These are phyloP conservation scores for Tuber borchii DNA, from an alignment of 495 filamentous ascomycete species.

Conservation along the genomic window DNA sequence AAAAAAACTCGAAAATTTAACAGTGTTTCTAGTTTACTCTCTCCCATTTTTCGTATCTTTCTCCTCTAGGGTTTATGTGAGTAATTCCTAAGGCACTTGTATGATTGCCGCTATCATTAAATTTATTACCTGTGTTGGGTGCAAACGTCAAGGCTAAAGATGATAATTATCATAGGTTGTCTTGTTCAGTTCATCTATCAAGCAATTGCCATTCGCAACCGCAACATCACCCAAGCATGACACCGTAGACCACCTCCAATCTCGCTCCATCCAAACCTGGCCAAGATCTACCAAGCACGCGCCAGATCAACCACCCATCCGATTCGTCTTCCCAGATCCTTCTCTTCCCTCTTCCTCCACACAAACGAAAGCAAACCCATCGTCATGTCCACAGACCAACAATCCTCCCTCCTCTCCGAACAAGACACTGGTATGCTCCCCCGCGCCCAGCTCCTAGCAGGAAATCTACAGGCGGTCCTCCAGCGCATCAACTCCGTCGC, in stretches of 20 bases:
- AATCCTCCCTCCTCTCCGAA: constrained; percentile 3
- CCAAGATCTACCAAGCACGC: neutral
- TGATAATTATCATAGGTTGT: too few relatives aligned
- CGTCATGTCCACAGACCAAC: neutral
- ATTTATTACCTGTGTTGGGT: too few relatives aligned
- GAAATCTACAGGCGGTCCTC: constrained; percentile 27
- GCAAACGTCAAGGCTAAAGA: too few relatives aligned
- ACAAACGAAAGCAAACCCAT: constrained; percentile 10
- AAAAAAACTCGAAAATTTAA: too few relatives aligned
- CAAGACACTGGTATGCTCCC: constrained; percentile 22
- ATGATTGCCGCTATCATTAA: neutral
- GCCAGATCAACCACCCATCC: constrained; percentile 9
- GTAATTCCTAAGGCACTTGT: neutral
- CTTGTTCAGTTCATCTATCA: neutral
- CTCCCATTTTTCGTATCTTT: neutral
- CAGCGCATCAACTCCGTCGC: constrained; percentile 27
- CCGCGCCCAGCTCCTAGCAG: constrained; percentile 23
- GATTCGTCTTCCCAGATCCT: neutral
- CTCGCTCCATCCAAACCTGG: neutral
- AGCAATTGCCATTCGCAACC: neutral
- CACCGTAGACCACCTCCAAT: neutral
- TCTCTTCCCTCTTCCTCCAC: neutral
- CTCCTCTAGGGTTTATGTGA: neutral
- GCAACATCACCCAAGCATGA: neutral
- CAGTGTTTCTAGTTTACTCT: neutral